These are phyloP conservation scores for Acacia crassicarpa DNA, from an alignment of 306 rosid genomes.

Conservation along the genomic window DNA sequence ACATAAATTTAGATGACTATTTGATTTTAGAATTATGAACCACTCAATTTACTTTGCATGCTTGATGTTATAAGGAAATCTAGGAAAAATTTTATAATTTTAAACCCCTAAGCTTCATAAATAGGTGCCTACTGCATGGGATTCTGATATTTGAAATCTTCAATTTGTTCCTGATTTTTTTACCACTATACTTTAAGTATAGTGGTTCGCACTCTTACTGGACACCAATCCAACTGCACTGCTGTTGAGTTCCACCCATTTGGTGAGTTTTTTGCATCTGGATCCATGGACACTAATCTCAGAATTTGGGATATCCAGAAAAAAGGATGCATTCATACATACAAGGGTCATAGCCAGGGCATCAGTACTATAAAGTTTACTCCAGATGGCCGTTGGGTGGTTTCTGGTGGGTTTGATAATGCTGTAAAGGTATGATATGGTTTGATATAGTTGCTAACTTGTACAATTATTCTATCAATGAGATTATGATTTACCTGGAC, in stretches of 20 bases:
- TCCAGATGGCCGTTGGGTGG: conserved; percentile 99
- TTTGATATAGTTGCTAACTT: conserved; percentile 27
- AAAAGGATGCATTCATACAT: conserved; percentile 96
- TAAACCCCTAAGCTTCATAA: neutral
- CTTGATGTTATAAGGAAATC: conserved; percentile 12
- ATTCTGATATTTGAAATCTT: neutral
- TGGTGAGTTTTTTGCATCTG: conserved; percentile 96
- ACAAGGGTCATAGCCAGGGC: conserved; percentile 93
- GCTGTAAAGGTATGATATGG: conserved; percentile 72
- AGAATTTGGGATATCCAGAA: conserved; percentile 91
- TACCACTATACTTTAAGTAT: conserved; percentile 73
- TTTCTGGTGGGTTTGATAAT: conserved; percentile 93
- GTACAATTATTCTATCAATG: conserved; percentile 13
- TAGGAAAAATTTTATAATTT: conserved; percentile 18
- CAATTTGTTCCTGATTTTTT: conserved; percentile 35
- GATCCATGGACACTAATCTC: conserved; percentile 84
- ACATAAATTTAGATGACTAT: too few species aligned
- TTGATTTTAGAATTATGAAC: too few species aligned
- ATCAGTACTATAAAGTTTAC: conserved; percentile 84
- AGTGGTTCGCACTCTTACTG: conserved; percentile 97
- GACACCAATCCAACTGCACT: conserved; percentile 83
- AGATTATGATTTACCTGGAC: conserved; percentile 10
- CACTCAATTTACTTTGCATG: neutral
- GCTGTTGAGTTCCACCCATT: conserved; percentile 97
- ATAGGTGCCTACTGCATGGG: neutral